Evolutionary conservation across 441 rosid species (phyloP).

Genomic region (Adansonia rubrostipa): DNA sequence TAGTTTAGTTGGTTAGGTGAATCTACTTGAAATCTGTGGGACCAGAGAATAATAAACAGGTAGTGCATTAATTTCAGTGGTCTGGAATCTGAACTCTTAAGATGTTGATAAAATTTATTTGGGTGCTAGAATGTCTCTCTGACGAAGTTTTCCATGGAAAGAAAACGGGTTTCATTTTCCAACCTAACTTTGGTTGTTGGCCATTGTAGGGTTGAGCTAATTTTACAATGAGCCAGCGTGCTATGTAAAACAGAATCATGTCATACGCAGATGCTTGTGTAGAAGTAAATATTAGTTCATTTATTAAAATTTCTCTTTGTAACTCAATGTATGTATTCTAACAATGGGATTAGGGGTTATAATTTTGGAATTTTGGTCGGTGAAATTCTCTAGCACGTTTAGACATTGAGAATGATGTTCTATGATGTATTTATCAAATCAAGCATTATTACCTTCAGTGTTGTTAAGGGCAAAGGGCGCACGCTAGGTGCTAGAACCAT

Average conservation of each 20-base stretch:
- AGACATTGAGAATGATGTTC: no score
- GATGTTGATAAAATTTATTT: not conserved
- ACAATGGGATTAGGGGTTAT: no score
- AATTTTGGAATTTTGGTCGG: no score
- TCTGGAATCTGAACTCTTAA: not conserved
- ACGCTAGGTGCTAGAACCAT: no score
- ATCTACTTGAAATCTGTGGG: not conserved
- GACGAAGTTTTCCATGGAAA: not conserved
- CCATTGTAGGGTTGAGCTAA: not conserved
- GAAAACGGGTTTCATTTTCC: not conserved
- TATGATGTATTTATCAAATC: no score
- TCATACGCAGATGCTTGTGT: not conserved
- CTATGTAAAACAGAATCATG: not conserved
- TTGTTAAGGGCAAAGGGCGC: no score
- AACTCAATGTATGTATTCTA: no score
- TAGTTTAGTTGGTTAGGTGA: not conserved
- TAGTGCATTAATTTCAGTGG: not conserved
- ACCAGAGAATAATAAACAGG: not conserved
- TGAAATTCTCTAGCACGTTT: no score
- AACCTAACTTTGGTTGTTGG: not conserved
- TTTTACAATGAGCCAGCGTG: not conserved
- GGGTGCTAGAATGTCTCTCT: not conserved
- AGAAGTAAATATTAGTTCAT: not conserved
- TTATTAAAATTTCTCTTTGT: no score
- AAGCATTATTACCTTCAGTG: no score